Evolutionary conservation across 2,329 filamentous ascomycete species (phyloP).

Genomic region (Pyrenophora tritici-repentis): DNA sequence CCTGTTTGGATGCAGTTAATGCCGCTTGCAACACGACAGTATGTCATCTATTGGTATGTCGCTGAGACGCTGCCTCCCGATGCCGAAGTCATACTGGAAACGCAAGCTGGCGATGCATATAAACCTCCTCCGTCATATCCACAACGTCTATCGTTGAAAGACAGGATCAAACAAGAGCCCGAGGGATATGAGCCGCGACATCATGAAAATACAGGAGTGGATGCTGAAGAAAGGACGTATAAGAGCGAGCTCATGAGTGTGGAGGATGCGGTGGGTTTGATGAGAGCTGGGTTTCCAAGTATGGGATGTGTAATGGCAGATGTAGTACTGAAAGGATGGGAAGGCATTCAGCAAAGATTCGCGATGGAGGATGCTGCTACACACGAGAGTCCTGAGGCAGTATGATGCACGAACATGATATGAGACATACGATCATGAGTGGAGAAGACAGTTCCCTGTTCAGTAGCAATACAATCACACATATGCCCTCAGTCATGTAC

Average conservation of each 20-base stretch:
- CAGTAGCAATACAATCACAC: not conserved
- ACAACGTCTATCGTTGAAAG: conserved; percentile 39
- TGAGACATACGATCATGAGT: not conserved
- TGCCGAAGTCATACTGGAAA: conserved; percentile 35
- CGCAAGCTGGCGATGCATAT: conserved; percentile 37
- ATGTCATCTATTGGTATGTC: conserved; percentile 55
- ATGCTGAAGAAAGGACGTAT: conserved; percentile 54
- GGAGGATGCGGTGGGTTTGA: conserved; percentile 49
- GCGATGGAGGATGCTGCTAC: conserved; percentile 30
- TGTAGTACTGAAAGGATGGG: conserved; percentile 54
- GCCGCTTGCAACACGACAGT: conserved; percentile 48
- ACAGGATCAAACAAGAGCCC: conserved; percentile 48
- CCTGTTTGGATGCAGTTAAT: conserved; percentile 54
- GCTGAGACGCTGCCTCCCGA: conserved; percentile 53
- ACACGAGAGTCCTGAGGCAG: conserved; percentile 27
- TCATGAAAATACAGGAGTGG: conserved; percentile 56
- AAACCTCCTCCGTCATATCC: conserved; percentile 48
- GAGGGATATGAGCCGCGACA: conserved; percentile 52
- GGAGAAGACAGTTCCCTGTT: no score
- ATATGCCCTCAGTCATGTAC: not conserved
- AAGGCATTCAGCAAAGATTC: conserved; percentile 47
- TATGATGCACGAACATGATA: conserved; percentile 2
- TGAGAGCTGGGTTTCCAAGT: conserved; percentile 29
- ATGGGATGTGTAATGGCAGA: conserved; percentile 50
- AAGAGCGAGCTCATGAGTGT: conserved; percentile 50